Conservation (phyloP, 2,329 filamentous ascomycete species). For the Fusarium ambrosium region DNA sequence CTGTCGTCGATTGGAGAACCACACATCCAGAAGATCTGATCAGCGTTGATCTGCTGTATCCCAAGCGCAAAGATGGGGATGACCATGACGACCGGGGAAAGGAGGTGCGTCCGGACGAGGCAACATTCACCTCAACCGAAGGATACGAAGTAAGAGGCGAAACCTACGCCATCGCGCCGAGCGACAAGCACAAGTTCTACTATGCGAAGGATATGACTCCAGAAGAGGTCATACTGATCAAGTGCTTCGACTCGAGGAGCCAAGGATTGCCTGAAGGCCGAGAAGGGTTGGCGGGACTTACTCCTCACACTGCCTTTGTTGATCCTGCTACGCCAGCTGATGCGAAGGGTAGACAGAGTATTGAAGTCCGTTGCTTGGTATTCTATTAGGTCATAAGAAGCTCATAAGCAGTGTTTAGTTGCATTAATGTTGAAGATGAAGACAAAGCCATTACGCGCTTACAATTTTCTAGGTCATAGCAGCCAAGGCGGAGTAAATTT, state of each 20-base stretch:
- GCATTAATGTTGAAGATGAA: neutral
- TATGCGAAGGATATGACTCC: constrained; percentile 47
- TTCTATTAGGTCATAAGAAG: constrained; percentile 32
- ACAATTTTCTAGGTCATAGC: neutral
- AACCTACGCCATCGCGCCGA: constrained; percentile 38
- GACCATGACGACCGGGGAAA: constrained; percentile 46
- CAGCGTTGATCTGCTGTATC: constrained; percentile 43
- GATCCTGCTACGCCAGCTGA: constrained; percentile 40
- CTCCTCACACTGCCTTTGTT: constrained; percentile 45
- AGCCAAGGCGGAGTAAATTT: neutral
- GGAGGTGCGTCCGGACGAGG: constrained; percentile 34
- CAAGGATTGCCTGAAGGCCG: constrained; percentile 38
- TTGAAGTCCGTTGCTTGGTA: constrained; percentile 45
- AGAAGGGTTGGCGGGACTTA: constrained; percentile 39
- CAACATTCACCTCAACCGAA: constrained; percentile 31
- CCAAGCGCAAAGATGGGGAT: constrained; percentile 34
- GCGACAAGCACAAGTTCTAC: constrained; percentile 41
- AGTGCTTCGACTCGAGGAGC: constrained; percentile 47
- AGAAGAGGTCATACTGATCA: constrained; percentile 47
- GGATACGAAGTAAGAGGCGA: constrained; percentile 44
- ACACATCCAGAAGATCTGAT: constrained; percentile 43
- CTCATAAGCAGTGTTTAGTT: neutral
- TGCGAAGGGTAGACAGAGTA: constrained; percentile 43
- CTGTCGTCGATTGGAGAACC: constrained; percentile 43
- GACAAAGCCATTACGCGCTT: neutral